Base-by-base conservation (phyloP, 441 rosid species). In the Cnidoscolus chayamansa region DNA sequence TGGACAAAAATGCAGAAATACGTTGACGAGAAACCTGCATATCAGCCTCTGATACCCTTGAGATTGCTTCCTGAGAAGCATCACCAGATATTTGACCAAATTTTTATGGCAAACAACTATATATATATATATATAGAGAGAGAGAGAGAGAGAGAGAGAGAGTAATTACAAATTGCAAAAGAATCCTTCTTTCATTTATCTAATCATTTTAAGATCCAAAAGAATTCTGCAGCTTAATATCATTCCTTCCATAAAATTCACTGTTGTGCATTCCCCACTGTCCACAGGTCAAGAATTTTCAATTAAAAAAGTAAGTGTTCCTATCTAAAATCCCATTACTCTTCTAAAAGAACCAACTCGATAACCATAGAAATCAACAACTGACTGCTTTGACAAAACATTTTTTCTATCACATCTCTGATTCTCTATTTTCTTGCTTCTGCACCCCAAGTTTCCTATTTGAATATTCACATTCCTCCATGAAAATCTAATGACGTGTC, bases 1-100 rank as follows among this genome's bases (percentile, higher is more conserved):
- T 43, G 59, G 86, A 79, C 80, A 88, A 76, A 78, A 82, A 86
- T 62, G 74, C 77, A 74, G 85, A 85, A 67, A 88, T 76, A 30
- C 84, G 88, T 10, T 79, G 81, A 64, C 87, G 84, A 76, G 88
- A 86, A 47, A 82, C 84, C 74, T 80, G 81, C 50, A 88, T 72
- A 54, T 84, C 88, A 58, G 84, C 62, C 19, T 79, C 84, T 31
- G 86, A 61, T 77, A 83, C 72, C 69, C 84, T 72, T 35, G 77
- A 80, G 47, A 72, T 66, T 31, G 63, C 72, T 53, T 81, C 86
- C 56, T 78, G 76, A 64, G 66, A 68, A 70, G 73, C 48, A 62
- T 63, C 70, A 72, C 71, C 73, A 1, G 11, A 64, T 51, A 63
- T 54, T 65, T 72, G 69, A 83, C 56, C 66, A 15, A 40, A 40